Evolutionary conservation across 2,329 filamentous ascomycete species (phyloP).

Genomic region (Colletotrichum scovillei): DNA sequence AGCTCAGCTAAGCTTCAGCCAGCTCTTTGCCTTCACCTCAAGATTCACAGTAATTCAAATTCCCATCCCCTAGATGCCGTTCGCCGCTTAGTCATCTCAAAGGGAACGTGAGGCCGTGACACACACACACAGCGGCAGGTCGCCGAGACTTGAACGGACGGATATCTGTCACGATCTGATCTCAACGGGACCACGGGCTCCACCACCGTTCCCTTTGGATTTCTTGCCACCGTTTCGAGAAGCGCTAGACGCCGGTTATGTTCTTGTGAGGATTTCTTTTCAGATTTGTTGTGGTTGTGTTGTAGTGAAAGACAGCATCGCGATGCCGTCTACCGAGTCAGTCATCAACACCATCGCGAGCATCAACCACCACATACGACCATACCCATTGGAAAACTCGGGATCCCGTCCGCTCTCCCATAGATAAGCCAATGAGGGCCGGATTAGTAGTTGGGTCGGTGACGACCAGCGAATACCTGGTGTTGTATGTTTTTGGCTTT

Average conservation of each 20-base stretch:
- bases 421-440: conserved; percentile 6
- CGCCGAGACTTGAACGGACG: background rate
- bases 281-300: background rate
- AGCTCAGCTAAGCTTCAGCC: too few relatives aligned
- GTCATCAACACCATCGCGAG: accelerated
- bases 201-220: background rate
- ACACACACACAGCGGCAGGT: background rate
- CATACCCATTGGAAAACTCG: conserved; percentile 10
- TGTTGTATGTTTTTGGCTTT: conserved; percentile 6
- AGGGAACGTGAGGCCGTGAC: background rate
- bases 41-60: background rate
- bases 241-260: background rate
- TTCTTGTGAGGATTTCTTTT: background rate
- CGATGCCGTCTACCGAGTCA: accelerated
- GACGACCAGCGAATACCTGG: conserved; percentile 13
- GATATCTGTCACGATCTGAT: background rate
- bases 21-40: background rate
- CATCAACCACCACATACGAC: background rate
- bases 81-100: background rate
- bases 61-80: background rate
- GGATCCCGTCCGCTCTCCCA: conserved; percentile 8
- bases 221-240: background rate
- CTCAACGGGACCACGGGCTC: background rate
- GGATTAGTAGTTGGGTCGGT: conserved; percentile 14
- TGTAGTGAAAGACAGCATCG: background rate